Base-by-base conservation (phyloP, 768 basidiomycete species). In the Tricholoma terreum region DNA sequence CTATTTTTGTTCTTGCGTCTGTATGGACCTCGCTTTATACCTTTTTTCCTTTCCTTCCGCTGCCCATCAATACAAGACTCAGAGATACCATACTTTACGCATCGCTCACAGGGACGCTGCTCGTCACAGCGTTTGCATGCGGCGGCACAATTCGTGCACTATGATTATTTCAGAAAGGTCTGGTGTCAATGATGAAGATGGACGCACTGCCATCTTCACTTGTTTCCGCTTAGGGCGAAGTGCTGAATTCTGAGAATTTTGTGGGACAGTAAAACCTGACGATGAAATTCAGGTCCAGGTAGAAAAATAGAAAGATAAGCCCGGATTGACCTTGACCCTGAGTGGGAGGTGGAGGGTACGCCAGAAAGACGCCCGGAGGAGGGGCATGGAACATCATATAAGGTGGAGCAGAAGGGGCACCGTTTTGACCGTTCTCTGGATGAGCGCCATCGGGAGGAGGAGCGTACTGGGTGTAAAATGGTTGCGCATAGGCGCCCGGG, bases 71-170 rank as follows among this genome's bases (percentile, higher is more conserved):
- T 76, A 71, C 94, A 97, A 54, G 86, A 80, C 9, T 80, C 80
- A 2, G 83, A 75, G 53, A 93, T 82, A 61, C 90, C 91, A 70
- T 95, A 95, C 73, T 94, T 94, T 66, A 87, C 78, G 63, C 94
- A 97, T 33, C 94, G 86, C 58, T 89, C 86, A 69, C 94, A 97
- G 22, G 94, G 94, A 43, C 94, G 85, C 62, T 78, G 81, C 61
- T 93, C 92, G 71, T 93, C 89, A 69, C 91, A 93, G 62, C 92
- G 90, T 72, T 93, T 93, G 75, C 91, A 93, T 0, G 91, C 91
- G 52, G 84, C 83, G 59, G 92, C 92, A 67, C 91, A 93, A 64
- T 92, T 91, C 19, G 90, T 93, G 71, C 91, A 93, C 75, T 82
- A 1, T 15, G 1, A 2, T 4, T n/a, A 4, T 0, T 19, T 48